Evolutionary conservation across 1,284 basidiomycete genomes (phyloP).

Genomic region (Ceratobasidium sp.): DNA sequence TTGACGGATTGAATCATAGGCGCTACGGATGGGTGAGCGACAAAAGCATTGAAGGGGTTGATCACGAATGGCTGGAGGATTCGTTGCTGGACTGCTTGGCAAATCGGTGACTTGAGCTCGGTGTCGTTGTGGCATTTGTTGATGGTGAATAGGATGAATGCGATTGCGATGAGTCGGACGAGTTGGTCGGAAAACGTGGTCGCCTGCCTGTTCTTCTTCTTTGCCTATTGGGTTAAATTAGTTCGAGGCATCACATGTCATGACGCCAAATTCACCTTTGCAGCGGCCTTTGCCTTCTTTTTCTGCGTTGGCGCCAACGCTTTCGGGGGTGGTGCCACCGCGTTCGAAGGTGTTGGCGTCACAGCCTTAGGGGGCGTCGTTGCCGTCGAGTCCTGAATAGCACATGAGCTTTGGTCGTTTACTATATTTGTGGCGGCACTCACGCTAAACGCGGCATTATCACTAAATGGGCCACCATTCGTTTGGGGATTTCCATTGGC

Average conservation of each 20-base stretch:
- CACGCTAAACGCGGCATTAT: conserved; percentile 14
- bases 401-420: neutral
- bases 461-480: conserved; percentile 22
- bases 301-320: conserved; percentile 49
- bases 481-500: neutral
- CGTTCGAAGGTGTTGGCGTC: neutral
- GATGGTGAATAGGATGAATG: conserved; percentile 28
- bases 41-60: conserved; percentile 25
- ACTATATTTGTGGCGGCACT: neutral
- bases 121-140: conserved; percentile 32
- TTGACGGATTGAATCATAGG: conserved; percentile 27
- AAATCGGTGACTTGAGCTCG: conserved; percentile 37
- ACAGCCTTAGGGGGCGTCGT: neutral
- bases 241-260: neutral
- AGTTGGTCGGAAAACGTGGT: conserved; percentile 31
- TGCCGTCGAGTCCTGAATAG: conserved; percentile 1
- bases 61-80: conserved; percentile 30
- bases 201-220: conserved; percentile 19
- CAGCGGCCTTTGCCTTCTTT: conserved; percentile 44
- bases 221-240: neutral
- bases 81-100: conserved; percentile 33
- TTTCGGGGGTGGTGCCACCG: neutral
- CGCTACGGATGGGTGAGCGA: conserved; percentile 40
- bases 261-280: conserved; percentile 18
- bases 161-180: conserved; percentile 24